Percentiles rank a stretch among this genome's conserved stretches.
These are phyloP conservation scores for Mycena galericulata DNA, from an alignment of 768 basidiomycete species.

Conservation along the genomic window DNA sequence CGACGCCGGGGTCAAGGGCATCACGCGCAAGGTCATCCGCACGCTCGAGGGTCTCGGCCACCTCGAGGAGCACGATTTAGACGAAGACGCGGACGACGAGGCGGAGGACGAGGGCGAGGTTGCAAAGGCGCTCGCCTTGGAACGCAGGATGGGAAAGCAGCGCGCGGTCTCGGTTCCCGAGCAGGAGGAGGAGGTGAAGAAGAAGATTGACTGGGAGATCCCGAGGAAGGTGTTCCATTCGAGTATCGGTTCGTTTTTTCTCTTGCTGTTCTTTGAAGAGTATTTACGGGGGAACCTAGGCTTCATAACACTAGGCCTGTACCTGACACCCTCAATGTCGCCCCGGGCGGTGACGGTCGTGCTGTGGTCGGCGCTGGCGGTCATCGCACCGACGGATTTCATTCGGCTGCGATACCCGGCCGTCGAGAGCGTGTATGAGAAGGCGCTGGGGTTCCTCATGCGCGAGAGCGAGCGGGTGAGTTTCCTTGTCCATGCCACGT, in stretches of 20 bases:
- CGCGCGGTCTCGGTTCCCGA: neutral
- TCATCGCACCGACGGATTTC: conserved; percentile 81
- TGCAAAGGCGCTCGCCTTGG: conserved; percentile 39
- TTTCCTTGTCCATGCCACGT: no score
- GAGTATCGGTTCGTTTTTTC: conserved; percentile 77
- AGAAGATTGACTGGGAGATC: conserved; percentile 86
- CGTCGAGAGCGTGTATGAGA: conserved; percentile 81
- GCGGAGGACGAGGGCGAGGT: conserved; percentile 48
- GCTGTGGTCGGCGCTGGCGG: conserved; percentile 73
- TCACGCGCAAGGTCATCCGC: conserved; percentile 62
- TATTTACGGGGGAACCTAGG: conserved; percentile 51
- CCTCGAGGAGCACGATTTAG: conserved; percentile 35
- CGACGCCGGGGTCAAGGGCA: conserved; percentile 56
- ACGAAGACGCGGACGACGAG: conserved; percentile 48
- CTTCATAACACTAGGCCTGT: conserved; percentile 73
- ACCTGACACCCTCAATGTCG: conserved; percentile 57
- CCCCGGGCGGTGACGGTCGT: conserved; percentile 66
- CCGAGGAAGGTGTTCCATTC: conserved; percentile 90
- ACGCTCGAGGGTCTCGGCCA: conserved; percentile 61
- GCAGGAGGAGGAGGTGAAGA: conserved; percentile 24
- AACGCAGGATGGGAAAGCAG: conserved; percentile 37
- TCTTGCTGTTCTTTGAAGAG: conserved; percentile 48
- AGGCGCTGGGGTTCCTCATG: conserved; percentile 85
- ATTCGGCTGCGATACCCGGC: conserved; percentile 74
- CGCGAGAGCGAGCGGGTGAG: conserved; percentile 86